Evolutionary conservation across 164 flowering plant genomes (phyloP), one percentile per base, ranked within the genome.

Genomic region (Stephania japonica): DNA sequence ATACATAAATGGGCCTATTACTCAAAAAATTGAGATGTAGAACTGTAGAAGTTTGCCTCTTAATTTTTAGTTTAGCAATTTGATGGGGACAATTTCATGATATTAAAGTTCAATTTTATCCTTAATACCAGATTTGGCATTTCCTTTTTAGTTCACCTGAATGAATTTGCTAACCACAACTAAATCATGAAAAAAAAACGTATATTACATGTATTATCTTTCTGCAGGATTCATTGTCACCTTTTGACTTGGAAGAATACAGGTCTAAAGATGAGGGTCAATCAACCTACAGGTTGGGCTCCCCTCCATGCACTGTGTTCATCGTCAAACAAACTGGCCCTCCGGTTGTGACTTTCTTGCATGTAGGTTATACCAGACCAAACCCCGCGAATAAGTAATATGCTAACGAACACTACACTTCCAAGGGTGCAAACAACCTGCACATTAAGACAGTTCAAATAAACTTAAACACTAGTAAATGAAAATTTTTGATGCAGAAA

Each of bases 361-460:
- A 90, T 66, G 73, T 87, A 90, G 44, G 88, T 75, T 43, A 92
- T 27, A 14, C 88, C 88, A 7, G 89, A 73, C 96, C 96, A 92
- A 66, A 87, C 69, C 53, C 90, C 96, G 7, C 91, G 92, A 67
- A 88, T 86, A 8, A 92, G 82, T 75, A 92, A 82, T 70, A 92
- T 92, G 84, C 94, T 89, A 23, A 85, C 84, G 79, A 90, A 90
- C 44, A 92, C 90, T 8, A 88, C 81, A 71, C 86, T 90, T 64
- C 95, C 97, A 70, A 92, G 84, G 41, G 90, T 88, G 84, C 97
- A 92, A 66, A 90, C 80, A 72, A 92, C 97, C 97, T 92, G 72
- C n/a, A 24, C 18, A n/a, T 77, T 26, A 38, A 21, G 41, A 62
- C 49, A 5, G 61, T 16, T 26, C 47, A 63, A 70, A 44, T 14